Percentiles rank a stretch among this genome's conserved stretches.
phyloP scores from a whole-genome alignment of 345 rosid species.

The Corchorus olitorius region DNA sequence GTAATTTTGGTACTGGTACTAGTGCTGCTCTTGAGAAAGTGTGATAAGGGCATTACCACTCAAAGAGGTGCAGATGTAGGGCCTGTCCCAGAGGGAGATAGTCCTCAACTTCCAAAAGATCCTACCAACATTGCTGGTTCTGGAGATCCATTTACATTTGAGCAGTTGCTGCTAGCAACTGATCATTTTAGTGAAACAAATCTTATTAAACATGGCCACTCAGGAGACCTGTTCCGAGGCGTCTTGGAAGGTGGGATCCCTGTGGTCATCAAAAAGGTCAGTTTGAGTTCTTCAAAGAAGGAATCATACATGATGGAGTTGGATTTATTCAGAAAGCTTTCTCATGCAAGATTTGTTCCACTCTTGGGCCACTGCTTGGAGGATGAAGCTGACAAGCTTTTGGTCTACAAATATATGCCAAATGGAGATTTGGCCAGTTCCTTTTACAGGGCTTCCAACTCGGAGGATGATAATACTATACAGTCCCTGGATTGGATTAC shows the following conservation, averaged over 20 bases:
- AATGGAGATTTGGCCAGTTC: constrained; percentile 76
- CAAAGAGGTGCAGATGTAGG: constrained; percentile 56
- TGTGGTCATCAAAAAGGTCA: constrained; percentile 67
- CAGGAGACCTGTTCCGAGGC: constrained; percentile 81
- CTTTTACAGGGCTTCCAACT: constrained; percentile 49
- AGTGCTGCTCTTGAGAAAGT: constrained; percentile 38
- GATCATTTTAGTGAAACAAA: constrained; percentile 55
- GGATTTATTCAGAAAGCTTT: constrained; percentile 70
- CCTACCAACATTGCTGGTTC: constrained; percentile 44
- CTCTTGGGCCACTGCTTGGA: constrained; percentile 83
- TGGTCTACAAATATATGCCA: constrained; percentile 88
- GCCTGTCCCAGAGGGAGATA: constrained; percentile 58
- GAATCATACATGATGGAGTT: constrained; percentile 61
- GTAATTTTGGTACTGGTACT: constrained; percentile 41
- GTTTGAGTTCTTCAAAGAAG: constrained; percentile 45
- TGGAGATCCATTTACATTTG: constrained; percentile 65
- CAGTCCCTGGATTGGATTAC: constrained; percentile 95
- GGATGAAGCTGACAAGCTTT: constrained; percentile 63
- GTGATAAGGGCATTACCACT: constrained; percentile 29
- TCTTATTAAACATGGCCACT: constrained; percentile 81
- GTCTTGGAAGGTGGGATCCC: constrained; percentile 57
- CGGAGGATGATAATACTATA: constrained; percentile 54
- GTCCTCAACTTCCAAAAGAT: constrained; percentile 41
- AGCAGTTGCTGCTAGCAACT: constrained; percentile 65
- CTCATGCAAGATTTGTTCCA: constrained; percentile 73